Conservation (phyloP, 805 yeast species). For the Kazachstania taianensis region DNA sequence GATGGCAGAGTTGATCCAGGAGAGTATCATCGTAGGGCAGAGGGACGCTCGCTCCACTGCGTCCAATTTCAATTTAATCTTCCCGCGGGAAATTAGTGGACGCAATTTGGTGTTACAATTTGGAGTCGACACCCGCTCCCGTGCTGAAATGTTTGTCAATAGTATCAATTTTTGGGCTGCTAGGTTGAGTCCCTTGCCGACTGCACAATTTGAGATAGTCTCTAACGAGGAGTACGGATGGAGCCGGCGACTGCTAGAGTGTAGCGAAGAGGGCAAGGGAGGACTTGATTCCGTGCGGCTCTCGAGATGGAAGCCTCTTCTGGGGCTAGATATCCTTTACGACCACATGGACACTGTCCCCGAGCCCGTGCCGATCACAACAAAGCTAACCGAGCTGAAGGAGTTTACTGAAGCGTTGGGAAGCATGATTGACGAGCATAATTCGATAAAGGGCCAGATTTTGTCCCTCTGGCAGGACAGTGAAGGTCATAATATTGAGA, state of each 20-base stretch:
- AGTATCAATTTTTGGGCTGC: conserved; percentile 90
- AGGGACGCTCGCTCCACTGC: neutral
- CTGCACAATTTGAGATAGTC: conserved; percentile 54
- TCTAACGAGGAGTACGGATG: conserved; percentile 77
- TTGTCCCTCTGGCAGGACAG: conserved; percentile 26
- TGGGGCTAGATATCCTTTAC: conserved; percentile 15
- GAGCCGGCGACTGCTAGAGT: conserved; percentile 29
- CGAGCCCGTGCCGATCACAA: conserved; percentile 6
- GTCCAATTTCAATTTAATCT: conserved; percentile 16
- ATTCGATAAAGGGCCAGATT: conserved; percentile 30
- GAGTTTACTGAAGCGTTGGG: conserved; percentile 34
- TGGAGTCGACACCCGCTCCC: conserved; percentile 55
- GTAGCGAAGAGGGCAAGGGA: neutral
- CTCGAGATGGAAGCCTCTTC: conserved; percentile 18
- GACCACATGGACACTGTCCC: conserved; percentile 13
- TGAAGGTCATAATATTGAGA: conserved; percentile 4
- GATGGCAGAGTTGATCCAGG: conserved; percentile 22
- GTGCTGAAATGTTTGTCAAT: conserved; percentile 59
- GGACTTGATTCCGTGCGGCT: neutral
- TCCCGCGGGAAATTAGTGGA: conserved; percentile 15
- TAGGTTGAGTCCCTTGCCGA: conserved; percentile 70
- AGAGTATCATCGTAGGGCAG: conserved; percentile 17
- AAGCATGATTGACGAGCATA: conserved; percentile 35
- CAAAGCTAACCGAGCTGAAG: conserved; percentile 21
- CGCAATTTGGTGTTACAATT: conserved; percentile 39